Evolutionary conservation across 2,329 filamentous ascomycete genomes (phyloP), one percentile per base, ranked within the genome.

Genomic region (Grosmannia penicillata): DNA sequence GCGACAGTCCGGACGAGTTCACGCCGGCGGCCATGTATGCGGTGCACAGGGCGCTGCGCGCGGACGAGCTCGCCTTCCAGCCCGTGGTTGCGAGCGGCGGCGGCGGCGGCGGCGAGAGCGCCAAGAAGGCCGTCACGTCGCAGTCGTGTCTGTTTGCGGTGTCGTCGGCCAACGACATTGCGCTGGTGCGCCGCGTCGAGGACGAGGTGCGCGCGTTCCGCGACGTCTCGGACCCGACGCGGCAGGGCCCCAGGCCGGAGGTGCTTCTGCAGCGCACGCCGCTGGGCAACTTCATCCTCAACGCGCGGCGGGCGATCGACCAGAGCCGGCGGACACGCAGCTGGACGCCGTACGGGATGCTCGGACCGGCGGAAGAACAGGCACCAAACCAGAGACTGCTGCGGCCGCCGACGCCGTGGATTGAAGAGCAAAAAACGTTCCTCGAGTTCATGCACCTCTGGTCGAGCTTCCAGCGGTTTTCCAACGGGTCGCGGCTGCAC

Each of bases 371-470:
- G 15, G 18, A 17, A 27, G 4, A 9, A 21, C 2, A 36, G 19
- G 5, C 7, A 7, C 11, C 14, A 15, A 17, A 23, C 5, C 15
- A 33, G 14, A 14, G 27, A 10, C 19, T 7, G 27, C 49, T 44
- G 15, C 41, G 47, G 9, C 8, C 45, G 19, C 22, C 27, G 19
- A 39, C 24, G 21, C 15, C 21, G 10, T 80, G 76, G 59, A 63
- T 59, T 4, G 48, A 57, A 2, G 46, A 56, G 6, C 74, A 79
- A 42, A 52, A 61, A 28, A 61, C 71, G 18, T 65, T 84, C 34
- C 62, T 89, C 36, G 58, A 63, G 1, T 87, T 85, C 48, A 59
- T 91, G 35, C 73, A 85, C 51, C 65, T 74, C 32, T 86, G 80
- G 74, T 63, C 72, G 17, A 66, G 67, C 45, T 68, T 69, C 43